phyloP scores from a whole-genome alignment of 2,329 filamentous ascomycete species.

The Ilyonectria destructans region DNA sequence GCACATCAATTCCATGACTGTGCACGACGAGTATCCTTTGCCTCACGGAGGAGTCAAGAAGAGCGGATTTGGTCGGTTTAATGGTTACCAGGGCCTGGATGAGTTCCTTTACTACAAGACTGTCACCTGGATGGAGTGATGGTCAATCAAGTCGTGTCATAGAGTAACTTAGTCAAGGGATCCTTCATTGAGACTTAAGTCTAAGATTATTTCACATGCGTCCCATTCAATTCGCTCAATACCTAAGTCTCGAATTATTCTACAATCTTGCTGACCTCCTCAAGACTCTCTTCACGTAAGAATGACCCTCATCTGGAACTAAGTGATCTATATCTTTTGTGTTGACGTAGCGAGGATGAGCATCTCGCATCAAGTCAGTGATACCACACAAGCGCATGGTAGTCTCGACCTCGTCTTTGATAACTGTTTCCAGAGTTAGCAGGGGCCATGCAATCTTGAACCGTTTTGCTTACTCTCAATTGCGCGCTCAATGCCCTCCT shows the following conservation, averaged over 20 bases:
- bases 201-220: too few relatives aligned
- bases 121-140: constrained; percentile 43
- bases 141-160: too few relatives aligned
- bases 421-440: not conserved
- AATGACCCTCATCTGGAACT: not conserved
- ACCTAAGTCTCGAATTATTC: not conserved
- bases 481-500: constrained; percentile 68
- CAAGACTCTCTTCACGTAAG: not conserved
- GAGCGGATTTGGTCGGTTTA: constrained; percentile 74
- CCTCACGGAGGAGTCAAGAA: constrained; percentile 76
- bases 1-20: constrained; percentile 75
- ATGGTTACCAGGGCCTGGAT: constrained; percentile 48
- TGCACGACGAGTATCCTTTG: constrained; percentile 74
- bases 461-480: constrained; percentile 62
- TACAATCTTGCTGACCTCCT: not conserved
- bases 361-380: constrained; percentile 63
- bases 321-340: constrained; percentile 15
- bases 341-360: constrained; percentile 21
- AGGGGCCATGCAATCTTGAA: not conserved
- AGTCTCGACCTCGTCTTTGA: constrained; percentile 73
- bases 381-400: constrained; percentile 78
- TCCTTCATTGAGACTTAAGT: too few relatives aligned
- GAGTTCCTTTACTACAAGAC: constrained; percentile 45
- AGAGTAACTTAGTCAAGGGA: too few relatives aligned
- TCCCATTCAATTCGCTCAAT: too few relatives aligned